phyloP scores from a whole-genome alignment of 2,329 filamentous ascomycete species.

The Thermomyces lanuginosus region DNA sequence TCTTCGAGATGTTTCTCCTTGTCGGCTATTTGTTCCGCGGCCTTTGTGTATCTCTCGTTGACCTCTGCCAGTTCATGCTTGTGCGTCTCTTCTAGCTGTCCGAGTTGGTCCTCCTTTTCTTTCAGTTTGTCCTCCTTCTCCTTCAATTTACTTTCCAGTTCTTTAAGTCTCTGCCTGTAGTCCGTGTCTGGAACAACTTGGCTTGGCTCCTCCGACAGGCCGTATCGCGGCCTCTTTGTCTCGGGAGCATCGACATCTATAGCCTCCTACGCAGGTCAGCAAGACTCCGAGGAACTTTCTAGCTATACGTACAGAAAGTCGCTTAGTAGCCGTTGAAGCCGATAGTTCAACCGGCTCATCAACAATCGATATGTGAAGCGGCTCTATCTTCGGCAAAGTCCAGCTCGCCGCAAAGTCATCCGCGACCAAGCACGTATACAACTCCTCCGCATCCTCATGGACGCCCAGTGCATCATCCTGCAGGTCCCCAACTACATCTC shows the following conservation, averaged over 20 bases:
- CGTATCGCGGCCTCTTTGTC: conserved; percentile 25
- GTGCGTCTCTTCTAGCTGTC: no score
- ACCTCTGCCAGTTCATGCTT: conserved; percentile 17
- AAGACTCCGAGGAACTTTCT: neutral
- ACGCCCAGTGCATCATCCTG: conserved; percentile 27
- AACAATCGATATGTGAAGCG: conserved; percentile 18
- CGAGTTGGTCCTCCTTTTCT: conserved; percentile 18
- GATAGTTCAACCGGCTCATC: conserved; percentile 11
- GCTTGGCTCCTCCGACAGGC: conserved; percentile 17
- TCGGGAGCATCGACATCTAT: conserved; percentile 15
- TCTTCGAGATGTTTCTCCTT: conserved; percentile 17
- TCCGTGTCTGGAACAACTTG: no score
- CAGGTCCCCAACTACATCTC: conserved; percentile 23
- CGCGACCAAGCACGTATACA: conserved; percentile 17
- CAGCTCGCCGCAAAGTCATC: conserved; percentile 22
- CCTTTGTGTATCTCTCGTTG: conserved; percentile 12
- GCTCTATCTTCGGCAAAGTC: conserved; percentile 23
- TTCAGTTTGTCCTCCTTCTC: conserved; percentile 15
- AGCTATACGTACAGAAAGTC: conserved; percentile 15
- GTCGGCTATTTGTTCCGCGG: conserved; percentile 15
- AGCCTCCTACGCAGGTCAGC: conserved; percentile 10
- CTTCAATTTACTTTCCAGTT: conserved; percentile 14
- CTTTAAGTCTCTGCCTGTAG: no score
- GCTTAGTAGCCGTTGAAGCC: conserved; percentile 12
- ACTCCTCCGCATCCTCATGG: conserved; percentile 24